Evolutionary conservation across 768 basidiomycete species (phyloP), one percentile per base, ranked within the genome.

Genomic region (Cystofilobasidium ferigula): DNA sequence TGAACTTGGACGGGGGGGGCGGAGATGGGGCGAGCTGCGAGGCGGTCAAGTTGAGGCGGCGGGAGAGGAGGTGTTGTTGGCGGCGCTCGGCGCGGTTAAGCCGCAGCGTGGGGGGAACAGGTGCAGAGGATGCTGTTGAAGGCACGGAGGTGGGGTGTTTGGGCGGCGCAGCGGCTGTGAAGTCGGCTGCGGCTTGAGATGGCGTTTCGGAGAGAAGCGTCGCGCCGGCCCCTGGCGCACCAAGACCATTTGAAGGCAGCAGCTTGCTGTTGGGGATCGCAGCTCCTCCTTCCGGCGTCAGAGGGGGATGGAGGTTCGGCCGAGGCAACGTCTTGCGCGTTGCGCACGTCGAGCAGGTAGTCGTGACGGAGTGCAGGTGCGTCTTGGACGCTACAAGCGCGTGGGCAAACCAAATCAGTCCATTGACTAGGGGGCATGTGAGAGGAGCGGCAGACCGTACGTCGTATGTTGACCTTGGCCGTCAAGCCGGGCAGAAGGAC

Each of bases 401-500:
- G 26, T 30, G 6, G 40, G 10, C 10, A 20, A 18, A 16, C 7
- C 6, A 4, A 24, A 6, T 51, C 48, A 22, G 6, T 24, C 51
- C 7, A n/a, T 54, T 24, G 26, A 20, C n/a, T 26, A 51, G 16
- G 6, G 9, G 7, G 26, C n/a, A 24, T 26, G 12, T 47, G 43
- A n/a, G 8, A 18, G 20, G 1, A 32, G 38, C 53, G 10, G 42
- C 30, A 70, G n/a, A n/a, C n/a, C 73, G 67, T 54, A 75, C 74
- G 72, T 64, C 70, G 60, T 56, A 71, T 70, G 13, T 71, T 67
- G 26, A 74, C 66, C 16, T 67, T 48, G 16, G 69, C 69, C 0
- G 73, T 74, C 34, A 74, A 48, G 8, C 75, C 75, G 16, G 75
- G 75, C 5, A 76, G 65, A 1, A 76, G 66, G 0, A 76, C 65